Evolutionary conservation across 305 asterid genomes (phyloP).

Genomic region (Fraxinus floribunda): DNA sequence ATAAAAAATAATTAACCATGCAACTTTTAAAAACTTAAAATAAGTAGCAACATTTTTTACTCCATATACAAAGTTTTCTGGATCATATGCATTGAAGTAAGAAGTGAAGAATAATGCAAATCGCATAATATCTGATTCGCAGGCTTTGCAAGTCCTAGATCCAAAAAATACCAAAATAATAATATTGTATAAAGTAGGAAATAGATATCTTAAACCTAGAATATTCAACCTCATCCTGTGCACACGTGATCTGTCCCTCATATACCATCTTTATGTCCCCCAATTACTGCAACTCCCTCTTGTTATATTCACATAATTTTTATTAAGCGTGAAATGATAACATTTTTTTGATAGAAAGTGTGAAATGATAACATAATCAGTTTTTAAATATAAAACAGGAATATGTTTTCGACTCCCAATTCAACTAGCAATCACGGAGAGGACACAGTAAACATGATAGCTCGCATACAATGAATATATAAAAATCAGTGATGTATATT

Average conservation of each 20-base stretch:
- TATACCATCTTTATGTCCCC: not conserved
- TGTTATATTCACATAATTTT: not conserved
- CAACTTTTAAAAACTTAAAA: not conserved
- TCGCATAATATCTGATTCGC: not conserved
- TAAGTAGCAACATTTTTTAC: not conserved
- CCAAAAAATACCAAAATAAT: not conserved
- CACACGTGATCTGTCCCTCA: not conserved
- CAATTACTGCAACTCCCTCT: not conserved
- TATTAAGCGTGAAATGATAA: too few species aligned
- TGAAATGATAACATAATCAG: not conserved
- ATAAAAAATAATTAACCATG: not conserved
- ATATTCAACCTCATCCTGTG: not conserved
- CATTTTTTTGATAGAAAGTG: not conserved
- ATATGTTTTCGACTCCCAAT: not conserved
- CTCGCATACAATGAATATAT: not conserved
- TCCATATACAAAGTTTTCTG: not conserved
- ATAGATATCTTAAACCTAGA: not conserved
- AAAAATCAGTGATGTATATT: not conserved
- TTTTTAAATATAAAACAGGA: not conserved
- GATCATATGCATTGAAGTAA: not conserved
- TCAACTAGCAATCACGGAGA: not conserved
- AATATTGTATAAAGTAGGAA: not conserved
- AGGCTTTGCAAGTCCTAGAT: not conserved
- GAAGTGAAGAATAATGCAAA: not conserved
- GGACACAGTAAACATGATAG: not conserved